Base-by-base conservation (phyloP, 2,329 filamentous ascomycete species). In the Aphanoascus verrucosus region DNA sequence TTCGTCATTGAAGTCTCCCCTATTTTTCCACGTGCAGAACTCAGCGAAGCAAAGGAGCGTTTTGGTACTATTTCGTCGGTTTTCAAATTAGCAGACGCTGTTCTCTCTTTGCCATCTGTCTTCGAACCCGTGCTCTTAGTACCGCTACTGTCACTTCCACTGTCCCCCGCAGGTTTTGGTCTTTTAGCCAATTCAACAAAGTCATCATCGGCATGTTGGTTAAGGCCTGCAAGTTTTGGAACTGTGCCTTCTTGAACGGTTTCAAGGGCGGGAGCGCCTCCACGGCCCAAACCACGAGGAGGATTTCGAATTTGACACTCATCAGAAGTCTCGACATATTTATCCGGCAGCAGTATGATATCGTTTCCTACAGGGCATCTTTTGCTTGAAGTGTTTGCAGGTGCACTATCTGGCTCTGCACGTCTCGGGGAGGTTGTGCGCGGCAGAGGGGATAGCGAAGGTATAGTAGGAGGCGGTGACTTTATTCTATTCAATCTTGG, bases 231-330 rank as follows among this genome's bases (percentile, higher is more conserved):
- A 0, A 86, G 86, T 48, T 81, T 83, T 42, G 85, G 82, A 56
- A 88, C 80, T 70, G 88, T 93, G 52, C 85, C 83, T 74, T 96
- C 91, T 66, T 95, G 86, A 14, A 97, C 91, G 0, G 93, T 96
- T 70, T 94, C 91, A 54, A 96, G 73, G 46, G 80, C 81, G 47
- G 83, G 77, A 35, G 74, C 78, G 49, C 77, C 74, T 56, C 77
- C 79, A 59, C 83, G 77, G 34, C 75, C 77, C 19, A 82, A 80
- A 15, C 82, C 81, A 64, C 77, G 73, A 71, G 80, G 44, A 60
- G 43, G 38, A 40, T 41, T 50, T 20, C 47, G 51, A 35, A 28
- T 35, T 37, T 56, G 55, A 32, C 17, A 49, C 38, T 57, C 57
- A 45, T 64, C 62, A n/a, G 57, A 38, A 28, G 20, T 34, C 12